Percentiles rank a stretch among this genome's conserved stretches.
Conservation (phyloP, 2,329 filamentous ascomycete genomes). For the Cladosporium sp. region DNA sequence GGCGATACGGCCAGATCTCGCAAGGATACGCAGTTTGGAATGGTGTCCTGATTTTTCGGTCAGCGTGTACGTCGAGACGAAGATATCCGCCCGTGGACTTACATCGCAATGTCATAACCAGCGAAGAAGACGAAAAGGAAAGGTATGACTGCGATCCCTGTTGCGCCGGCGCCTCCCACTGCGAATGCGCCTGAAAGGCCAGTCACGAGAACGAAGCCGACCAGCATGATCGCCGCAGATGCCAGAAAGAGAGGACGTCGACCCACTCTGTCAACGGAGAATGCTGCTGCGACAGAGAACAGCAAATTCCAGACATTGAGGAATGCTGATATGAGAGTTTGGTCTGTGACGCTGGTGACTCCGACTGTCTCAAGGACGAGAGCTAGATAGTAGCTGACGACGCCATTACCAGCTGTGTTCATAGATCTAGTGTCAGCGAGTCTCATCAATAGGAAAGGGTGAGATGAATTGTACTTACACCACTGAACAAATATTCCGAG, state of each 20-base stretch:
- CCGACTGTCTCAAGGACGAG: slow-evolving; percentile 34
- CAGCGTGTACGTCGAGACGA: neutral
- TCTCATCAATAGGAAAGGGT: neutral
- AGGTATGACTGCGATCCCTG: slow-evolving; percentile 48
- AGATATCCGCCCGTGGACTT: neutral
- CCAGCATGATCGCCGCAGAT: slow-evolving; percentile 53
- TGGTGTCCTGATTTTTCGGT: slow-evolving; percentile 8
- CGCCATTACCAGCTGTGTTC: slow-evolving; percentile 11
- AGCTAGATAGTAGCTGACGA: slow-evolving; percentile 31
- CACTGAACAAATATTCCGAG: slow-evolving; percentile 35
- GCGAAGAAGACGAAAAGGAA: slow-evolving; percentile 62
- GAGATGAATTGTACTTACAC: neutral
- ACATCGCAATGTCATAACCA: slow-evolving; percentile 57
- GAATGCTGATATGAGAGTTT: slow-evolving; percentile 30
- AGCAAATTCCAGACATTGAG: slow-evolving; percentile 48
- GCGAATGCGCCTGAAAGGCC: slow-evolving; percentile 52
- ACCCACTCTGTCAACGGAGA: slow-evolving; percentile 42
- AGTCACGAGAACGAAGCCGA: slow-evolving; percentile 48
- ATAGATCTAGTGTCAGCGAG: neutral
- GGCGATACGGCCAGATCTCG: slow-evolving; percentile 20
- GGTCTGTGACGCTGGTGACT: slow-evolving; percentile 28
- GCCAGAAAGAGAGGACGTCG: slow-evolving; percentile 49
- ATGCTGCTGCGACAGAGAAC: slow-evolving; percentile 40
- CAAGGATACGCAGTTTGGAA: slow-evolving; percentile 18
- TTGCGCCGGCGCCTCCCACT: slow-evolving; percentile 38